phyloP scores from a whole-genome alignment of 2,329 filamentous ascomycete genomes.

The Blastomyces gilchristii region DNA sequence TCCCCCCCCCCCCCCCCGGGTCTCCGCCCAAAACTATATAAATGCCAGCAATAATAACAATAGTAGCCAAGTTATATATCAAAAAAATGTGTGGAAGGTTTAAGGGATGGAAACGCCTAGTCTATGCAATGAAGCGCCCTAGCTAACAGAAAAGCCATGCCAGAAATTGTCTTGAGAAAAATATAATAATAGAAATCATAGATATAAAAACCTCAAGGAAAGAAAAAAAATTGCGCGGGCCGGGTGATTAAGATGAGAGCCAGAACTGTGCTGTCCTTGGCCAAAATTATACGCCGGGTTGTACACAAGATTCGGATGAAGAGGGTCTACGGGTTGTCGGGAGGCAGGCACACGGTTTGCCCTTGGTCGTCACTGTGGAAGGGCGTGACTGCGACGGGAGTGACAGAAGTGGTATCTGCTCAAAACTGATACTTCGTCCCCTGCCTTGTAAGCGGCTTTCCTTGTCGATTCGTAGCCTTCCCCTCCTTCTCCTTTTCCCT shows the following conservation, averaged over 20 bases:
- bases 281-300: background rate
- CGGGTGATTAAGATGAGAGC: too few species aligned
- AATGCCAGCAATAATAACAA: background rate
- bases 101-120: background rate
- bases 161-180: background rate
- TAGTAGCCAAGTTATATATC: background rate
- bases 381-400: background rate
- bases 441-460: conserved; percentile 43
- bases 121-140: background rate
- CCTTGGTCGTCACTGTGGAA: background rate
- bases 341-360: background rate
- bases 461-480: conserved; percentile 38
- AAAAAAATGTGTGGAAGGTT: background rate
- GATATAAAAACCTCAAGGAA: background rate
- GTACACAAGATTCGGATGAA: background rate
- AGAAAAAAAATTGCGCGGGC: background rate
- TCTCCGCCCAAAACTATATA: background rate
- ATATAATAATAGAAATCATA: background rate
- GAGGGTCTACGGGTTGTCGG: too few species aligned
- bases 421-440: conserved; percentile 41
- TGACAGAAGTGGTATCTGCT: background rate
- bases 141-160: background rate
- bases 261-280: background rate
- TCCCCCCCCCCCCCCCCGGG: background rate
- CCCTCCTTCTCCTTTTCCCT: conserved; percentile 28